Evolutionary conservation across 805 yeast species (phyloP), one percentile per base, ranked within the genome.

Genomic region (Sugiyamaella boreocaroliniensis): DNA sequence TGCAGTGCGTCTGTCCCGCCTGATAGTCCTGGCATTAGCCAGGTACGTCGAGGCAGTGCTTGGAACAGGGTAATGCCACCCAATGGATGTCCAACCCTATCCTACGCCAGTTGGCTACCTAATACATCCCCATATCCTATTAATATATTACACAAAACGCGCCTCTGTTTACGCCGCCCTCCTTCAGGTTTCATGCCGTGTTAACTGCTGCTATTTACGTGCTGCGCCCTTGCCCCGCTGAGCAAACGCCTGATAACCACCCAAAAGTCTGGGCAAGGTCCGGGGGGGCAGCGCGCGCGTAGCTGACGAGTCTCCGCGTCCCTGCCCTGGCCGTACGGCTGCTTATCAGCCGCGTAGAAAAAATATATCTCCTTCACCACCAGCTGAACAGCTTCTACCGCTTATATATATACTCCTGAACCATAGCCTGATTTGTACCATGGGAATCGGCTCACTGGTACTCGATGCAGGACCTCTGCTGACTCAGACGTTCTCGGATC

Each of bases 381-480:
- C 10, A 29, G 10, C 32, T 8, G 10, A 29, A 8, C 10, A 29
- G 10, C 32, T 29, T n/a, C n/a, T n/a, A n/a, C n/a, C n/a, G n/a
- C n/a, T n/a, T n/a, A n/a, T n/a, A n/a, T n/a, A n/a, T n/a, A n/a
- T n/a, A n/a, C n/a, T n/a, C n/a, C n/a, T n/a, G n/a, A n/a, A n/a
- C n/a, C n/a, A n/a, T n/a, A n/a, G n/a, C n/a, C n/a, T n/a, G n/a
- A n/a, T n/a, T n/a, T 41, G 11, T 10, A 16, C 12, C 43, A 44
- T 44, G 47, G 22, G 42, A 29, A 59, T 63, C 76, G 53, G 77
- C 56, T 73, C 82, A 1, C 73, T 95, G 52, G 86, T 88, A 34
- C 76, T 93, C 59, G 99, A 93, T 77, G 98, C 99, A 2, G 93
- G 96, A 48, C 99, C 99, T 5, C 72, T 93, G 59, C 86, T 93